A percentile compares a stretch with the other conserved stretches of the same genome.
Conservation (phyloP, 2,329 filamentous ascomycete genomes). For the Xylariaceae sp. region DNA sequence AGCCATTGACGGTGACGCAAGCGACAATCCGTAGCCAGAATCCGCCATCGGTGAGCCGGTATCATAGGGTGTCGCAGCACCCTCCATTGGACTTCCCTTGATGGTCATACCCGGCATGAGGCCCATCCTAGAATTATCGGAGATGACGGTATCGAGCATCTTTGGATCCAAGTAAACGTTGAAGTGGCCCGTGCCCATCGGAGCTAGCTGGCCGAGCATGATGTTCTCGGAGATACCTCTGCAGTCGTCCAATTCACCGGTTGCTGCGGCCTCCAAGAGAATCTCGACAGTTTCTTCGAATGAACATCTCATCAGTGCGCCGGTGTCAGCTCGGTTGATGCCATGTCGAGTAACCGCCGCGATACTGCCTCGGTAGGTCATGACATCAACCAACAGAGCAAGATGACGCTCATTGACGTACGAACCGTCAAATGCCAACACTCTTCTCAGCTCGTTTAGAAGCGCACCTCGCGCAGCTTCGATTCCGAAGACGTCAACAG, state of each 20-base stretch:
- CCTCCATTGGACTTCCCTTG: conserved; percentile 75
- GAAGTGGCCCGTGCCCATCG: conserved; percentile 95
- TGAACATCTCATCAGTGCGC: conserved; percentile 97
- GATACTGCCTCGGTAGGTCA: conserved; percentile 92
- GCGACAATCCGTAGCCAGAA: conserved; percentile 62
- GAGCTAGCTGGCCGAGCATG: conserved; percentile 95
- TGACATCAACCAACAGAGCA: conserved; percentile 92
- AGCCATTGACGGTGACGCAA: conserved; percentile 59
- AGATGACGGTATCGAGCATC: conserved; percentile 94
- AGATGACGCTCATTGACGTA: conserved; percentile 99
- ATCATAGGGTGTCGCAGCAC: conserved; percentile 93
- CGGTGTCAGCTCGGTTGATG: conserved; percentile 97
- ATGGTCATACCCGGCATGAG: conserved; percentile 78
- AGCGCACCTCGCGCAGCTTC: conserved; percentile 88
- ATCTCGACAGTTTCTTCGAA: conserved; percentile 99
- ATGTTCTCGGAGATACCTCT: conserved; percentile 98
- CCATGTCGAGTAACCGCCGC: conserved; percentile 97
- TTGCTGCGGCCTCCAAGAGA: conserved; percentile 89
- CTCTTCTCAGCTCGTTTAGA: conserved; percentile 84
- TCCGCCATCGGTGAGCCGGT: conserved; percentile 79
- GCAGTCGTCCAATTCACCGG: conserved; percentile 95
- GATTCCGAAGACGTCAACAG: conserved; percentile 93
- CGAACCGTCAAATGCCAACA: conserved; percentile 97
- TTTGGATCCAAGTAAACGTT: conserved; percentile 90
- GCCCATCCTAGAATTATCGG: conserved; percentile 85